phyloP scores from a whole-genome alignment of 169 alveolate genomes.

The Cryptosporidium felis region DNA sequence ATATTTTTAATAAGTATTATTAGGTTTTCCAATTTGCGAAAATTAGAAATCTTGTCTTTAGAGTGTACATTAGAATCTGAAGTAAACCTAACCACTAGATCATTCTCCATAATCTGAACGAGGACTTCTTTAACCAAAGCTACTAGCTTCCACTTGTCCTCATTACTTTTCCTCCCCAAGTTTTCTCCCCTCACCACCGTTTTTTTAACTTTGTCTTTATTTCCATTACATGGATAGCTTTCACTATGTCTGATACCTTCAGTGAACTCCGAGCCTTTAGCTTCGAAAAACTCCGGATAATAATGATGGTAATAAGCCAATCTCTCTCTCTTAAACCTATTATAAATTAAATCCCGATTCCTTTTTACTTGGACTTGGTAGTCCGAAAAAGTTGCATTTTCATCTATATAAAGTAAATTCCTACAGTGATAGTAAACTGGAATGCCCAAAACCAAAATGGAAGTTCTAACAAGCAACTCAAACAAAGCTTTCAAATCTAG shows the following conservation, averaged over 20 bases:
- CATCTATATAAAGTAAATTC: conserved; percentile 39
- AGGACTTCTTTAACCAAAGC: not conserved
- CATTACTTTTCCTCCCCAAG: not conserved
- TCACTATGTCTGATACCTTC: not conserved
- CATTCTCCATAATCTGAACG: not conserved
- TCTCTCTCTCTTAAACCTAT: not conserved
- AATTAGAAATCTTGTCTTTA: not conserved
- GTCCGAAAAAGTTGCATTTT: not conserved
- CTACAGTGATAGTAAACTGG: conserved; percentile 32
- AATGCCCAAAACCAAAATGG: not conserved
- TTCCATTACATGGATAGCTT: not conserved
- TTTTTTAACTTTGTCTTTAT: not conserved
- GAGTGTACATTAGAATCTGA: too few relatives aligned
- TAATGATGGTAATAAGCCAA: conserved; percentile 15
- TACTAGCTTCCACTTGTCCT: not conserved
- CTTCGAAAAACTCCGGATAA: not conserved
- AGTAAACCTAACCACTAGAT: not conserved
- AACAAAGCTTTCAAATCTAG: too few relatives aligned
- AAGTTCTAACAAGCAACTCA: not conserved
- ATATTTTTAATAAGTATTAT: not conserved
- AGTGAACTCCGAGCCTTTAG: not conserved
- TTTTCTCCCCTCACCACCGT: not conserved
- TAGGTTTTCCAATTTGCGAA: not conserved
- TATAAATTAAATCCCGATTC: not conserved
- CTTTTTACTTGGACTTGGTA: not conserved